Base-by-base conservation (phyloP, 169 alveolate genomes). In the Cryptosporidium ubiquitum region DNA sequence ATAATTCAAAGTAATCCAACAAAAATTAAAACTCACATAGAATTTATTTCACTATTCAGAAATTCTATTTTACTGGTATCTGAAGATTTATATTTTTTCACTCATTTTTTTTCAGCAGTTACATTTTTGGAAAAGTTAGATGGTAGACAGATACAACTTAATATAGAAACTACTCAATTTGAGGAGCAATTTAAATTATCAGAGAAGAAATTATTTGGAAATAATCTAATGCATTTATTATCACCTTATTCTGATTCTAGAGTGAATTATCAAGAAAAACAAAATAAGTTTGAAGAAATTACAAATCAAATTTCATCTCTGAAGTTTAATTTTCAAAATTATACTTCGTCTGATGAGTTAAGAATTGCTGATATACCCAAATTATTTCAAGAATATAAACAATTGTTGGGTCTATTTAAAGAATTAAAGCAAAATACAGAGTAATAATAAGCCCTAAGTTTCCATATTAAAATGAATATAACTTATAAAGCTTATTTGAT, bases 71-170 rank as follows among this genome's bases (percentile, higher is more conserved):
- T 93, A 29, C 92, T 93, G 75, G 86, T 93, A 5, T 91, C 96
- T 0, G 96, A 95, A 68, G 97, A 95, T 75, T 95, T 95, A 18
- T 95, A 95, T 84, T 95, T 94, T 20, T 94, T 94, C 70, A 95
- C 97, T 0, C 95, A 93, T 37, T 84, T 94, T 55, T 93, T 92
- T 42, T 93, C 97, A 42, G 97, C 96, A 26, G 93, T 95, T 14
- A 91, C 89, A 7, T 79, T 79, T 42, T 47, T 79, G 61, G 89
- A 79, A 49, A 79, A 79, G 40, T 29, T 79, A 40, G 89, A 79
- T 29, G 89, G 89, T 14, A 79, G 68, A 40, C 71, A 79, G 33
- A 79, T 79, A 12, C 89, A 79, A 33, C 55, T 79, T 20, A 79
- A 79, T 47, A 79, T 79, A n/a, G 89, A 79, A 10, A 31, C 42